Evolutionary conservation across 2,329 filamentous ascomycete genomes (phyloP), one percentile per base, ranked within the genome.

Genomic region (Pleochaeta shiraiana): DNA sequence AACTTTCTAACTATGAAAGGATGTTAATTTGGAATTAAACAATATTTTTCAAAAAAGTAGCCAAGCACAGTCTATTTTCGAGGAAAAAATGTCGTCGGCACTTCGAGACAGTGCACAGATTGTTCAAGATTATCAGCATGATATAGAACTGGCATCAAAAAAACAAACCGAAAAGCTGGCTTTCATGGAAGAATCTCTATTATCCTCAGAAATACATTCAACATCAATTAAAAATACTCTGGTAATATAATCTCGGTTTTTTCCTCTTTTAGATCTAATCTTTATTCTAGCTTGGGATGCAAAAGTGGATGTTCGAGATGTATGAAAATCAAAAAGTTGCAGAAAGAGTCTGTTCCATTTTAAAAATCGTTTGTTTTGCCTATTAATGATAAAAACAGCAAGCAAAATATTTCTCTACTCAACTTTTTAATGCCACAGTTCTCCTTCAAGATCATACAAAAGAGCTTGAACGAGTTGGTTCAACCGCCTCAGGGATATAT

Each of bases 31-130:
- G 16, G 65, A 67, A 30, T 65, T 69, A 34, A 67, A 66, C 63
- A 66, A 66, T 16, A 66, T 69, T 24, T 26, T 64, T 9, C 59
- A 64, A 21, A 66, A 64, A 7, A 66, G 65, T 57, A 66, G 33
- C 2, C 64, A 67, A 26, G 67, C 65, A 59, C 21, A 63, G 24
- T 65, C 65, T 19, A 66, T 67, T 50, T 50, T 70, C 39, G 66
- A 66, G 53, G 65, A 64, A 3, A 62, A 68, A 3, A 62, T 69
- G 26, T 63, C 67, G 19, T 67, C 61, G 19, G 63, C 67, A 37
- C n/a, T 68, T 7, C 66, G 68, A 39, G 67, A 67, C 9, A 70
- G 70, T 64, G 69, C 70, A 16, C 68, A 72, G 62, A 70, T 73
- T 65, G 70, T 69, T 37, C 68, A 69, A 33, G 65, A 66, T 6